A percentile compares a stretch with the other conserved stretches of the same genome.
Evolutionary conservation across 768 basidiomycete genomes (phyloP).

Genomic region (Sutorius australiensis): DNA sequence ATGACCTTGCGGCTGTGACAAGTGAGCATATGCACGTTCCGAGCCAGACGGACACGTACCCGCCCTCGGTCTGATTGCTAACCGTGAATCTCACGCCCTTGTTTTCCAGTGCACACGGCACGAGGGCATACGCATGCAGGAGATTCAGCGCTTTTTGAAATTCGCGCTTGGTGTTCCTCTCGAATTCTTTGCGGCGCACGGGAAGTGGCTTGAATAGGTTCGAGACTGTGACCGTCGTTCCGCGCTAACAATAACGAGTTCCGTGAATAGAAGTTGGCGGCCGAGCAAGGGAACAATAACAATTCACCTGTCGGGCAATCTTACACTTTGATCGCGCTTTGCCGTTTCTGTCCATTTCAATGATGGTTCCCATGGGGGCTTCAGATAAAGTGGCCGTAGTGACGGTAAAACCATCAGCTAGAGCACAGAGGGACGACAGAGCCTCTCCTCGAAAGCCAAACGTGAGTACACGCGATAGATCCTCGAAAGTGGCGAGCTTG

Average conservation of each 20-base stretch:
- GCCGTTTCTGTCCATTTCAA: constrained; percentile 72
- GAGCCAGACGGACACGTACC: constrained; percentile 44
- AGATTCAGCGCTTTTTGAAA: constrained; percentile 81
- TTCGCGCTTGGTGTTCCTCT: constrained; percentile 85
- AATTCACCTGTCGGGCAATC: constrained; percentile 71
- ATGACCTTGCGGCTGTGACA: constrained; percentile 52
- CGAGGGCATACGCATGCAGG: constrained; percentile 84
- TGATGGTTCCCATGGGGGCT: constrained; percentile 72
- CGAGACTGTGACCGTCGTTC: constrained; percentile 75
- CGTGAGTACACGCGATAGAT: constrained; percentile 67
- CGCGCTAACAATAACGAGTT: constrained; percentile 49
- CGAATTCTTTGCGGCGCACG: constrained; percentile 88
- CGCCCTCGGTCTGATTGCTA: constrained; percentile 62
- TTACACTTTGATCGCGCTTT: constrained; percentile 52
- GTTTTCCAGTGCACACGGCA: constrained; percentile 60
- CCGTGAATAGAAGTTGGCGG: background rate
- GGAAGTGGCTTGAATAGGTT: constrained; percentile 79
- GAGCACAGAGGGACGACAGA: constrained; percentile 85
- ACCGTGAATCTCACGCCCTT: constrained; percentile 71
- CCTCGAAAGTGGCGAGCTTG: constrained; percentile 73
- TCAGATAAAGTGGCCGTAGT: constrained; percentile 68
- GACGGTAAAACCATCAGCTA: constrained; percentile 66
- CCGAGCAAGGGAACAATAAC: constrained; percentile 11
- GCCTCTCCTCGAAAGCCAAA: constrained; percentile 98
- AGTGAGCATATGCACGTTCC: constrained; percentile 1